These are phyloP conservation scores for Aspergillaceae sp. DNA, from an alignment of 2,329 filamentous ascomycete species.

Conservation along the genomic window DNA sequence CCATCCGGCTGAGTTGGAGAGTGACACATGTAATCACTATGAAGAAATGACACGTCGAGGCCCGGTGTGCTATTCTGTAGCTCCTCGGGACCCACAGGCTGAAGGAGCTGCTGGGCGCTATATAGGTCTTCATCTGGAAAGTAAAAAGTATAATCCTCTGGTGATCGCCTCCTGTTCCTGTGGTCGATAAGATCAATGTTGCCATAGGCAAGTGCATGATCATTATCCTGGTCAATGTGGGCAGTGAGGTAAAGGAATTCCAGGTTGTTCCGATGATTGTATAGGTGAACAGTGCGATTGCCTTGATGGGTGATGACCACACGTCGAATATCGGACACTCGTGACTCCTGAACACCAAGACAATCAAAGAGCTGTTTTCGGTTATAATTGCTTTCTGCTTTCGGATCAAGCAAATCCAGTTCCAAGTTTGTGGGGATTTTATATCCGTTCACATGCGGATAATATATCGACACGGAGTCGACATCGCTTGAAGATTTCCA, in stretches of 20 bases:
- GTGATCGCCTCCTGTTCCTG: not conserved
- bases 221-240: constrained; percentile 2
- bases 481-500: not conserved
- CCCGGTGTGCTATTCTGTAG: not conserved
- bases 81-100: not conserved
- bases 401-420: not conserved
- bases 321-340: not conserved
- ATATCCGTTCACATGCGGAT: not conserved
- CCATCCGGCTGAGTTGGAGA: constrained; percentile 1
- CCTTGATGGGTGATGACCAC: not conserved
- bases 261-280: not conserved
- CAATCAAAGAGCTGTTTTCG: not conserved
- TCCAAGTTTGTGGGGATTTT: not conserved
- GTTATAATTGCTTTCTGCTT: not conserved
- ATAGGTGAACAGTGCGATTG: not conserved
- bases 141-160: not conserved
- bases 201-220: not conserved
- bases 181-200: not conserved
- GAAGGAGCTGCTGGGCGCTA: constrained; percentile 1
- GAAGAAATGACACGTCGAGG: constrained; percentile 1
- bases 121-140: constrained; percentile 4
- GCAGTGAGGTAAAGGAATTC: constrained; percentile 6
- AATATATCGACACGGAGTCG: not conserved
- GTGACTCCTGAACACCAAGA: constrained; percentile 1
- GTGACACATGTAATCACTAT: constrained; percentile 1